Evolutionary conservation across 1,139 yeast genomes (phyloP).

Genomic region (Saccharomyces hybrid): DNA sequence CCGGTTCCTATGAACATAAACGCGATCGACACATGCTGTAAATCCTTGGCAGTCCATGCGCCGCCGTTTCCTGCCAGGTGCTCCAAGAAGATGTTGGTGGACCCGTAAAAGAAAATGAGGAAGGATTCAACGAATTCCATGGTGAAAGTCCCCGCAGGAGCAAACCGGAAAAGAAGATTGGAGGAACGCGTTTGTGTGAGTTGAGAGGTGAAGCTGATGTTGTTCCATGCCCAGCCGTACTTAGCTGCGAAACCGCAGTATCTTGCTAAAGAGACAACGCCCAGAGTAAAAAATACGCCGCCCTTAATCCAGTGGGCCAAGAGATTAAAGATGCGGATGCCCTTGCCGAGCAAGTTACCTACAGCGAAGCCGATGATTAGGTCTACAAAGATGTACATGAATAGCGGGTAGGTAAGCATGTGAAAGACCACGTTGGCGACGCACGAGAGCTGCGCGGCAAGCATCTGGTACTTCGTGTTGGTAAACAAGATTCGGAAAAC

Average conservation of each 20-base stretch:
- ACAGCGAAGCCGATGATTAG: slow-evolving; percentile 72
- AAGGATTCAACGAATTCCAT: slow-evolving; percentile 83
- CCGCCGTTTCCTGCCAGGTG: slow-evolving; percentile 73
- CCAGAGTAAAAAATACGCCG: slow-evolving; percentile 73
- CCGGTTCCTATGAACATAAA: slow-evolving; percentile 93
- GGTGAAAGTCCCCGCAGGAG: slow-evolving; percentile 52
- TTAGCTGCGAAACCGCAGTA: slow-evolving; percentile 74
- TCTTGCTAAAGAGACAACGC: slow-evolving; percentile 70
- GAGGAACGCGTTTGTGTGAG: slow-evolving; percentile 22
- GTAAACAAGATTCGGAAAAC: background rate
- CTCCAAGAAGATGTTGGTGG: slow-evolving; percentile 82
- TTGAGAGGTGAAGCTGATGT: slow-evolving; percentile 36
- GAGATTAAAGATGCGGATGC: slow-evolving; percentile 59
- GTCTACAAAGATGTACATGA: slow-evolving; percentile 53
- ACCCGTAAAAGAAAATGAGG: slow-evolving; percentile 78
- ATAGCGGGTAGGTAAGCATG: slow-evolving; percentile 56
- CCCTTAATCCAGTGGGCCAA: slow-evolving; percentile 96
- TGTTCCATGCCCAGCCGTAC: slow-evolving; percentile 92
- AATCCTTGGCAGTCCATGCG: slow-evolving; percentile 83
- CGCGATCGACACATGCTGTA: slow-evolving; percentile 93
- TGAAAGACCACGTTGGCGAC: slow-evolving; percentile 38
- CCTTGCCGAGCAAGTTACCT: slow-evolving; percentile 63
- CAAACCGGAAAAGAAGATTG: slow-evolving; percentile 31
- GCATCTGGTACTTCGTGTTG: background rate
- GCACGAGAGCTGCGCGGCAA: background rate